Conservation (phyloP, 2,329 filamentous ascomycete species). For the Phialocephala subalpina region DNA sequence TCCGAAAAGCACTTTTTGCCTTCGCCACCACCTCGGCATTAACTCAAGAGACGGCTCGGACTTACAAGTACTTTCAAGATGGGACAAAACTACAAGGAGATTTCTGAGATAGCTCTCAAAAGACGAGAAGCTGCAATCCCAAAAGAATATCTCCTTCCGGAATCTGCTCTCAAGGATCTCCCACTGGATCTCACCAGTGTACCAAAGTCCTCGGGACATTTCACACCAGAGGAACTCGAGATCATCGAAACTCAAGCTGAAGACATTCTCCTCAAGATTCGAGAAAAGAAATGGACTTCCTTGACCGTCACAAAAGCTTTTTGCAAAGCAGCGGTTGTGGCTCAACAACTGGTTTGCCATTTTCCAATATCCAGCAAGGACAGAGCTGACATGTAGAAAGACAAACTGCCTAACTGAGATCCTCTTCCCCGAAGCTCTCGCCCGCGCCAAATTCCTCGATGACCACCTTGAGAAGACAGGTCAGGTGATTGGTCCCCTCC, state of each 20-base stretch:
- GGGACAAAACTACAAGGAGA: conserved; percentile 47
- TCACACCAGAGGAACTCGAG: conserved; percentile 53
- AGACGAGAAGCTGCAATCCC: conserved; percentile 43
- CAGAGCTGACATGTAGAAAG: conserved; percentile 43
- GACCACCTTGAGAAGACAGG: conserved; percentile 53
- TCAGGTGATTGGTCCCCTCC: conserved; percentile 47
- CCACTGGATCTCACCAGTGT: conserved; percentile 39
- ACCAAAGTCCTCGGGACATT: conserved; percentile 39
- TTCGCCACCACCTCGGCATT: not conserved
- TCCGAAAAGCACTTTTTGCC: not conserved
- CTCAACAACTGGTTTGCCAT: conserved; percentile 58
- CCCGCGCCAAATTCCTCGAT: conserved; percentile 60
- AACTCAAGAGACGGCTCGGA: not conserved
- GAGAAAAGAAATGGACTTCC: conserved; percentile 54
- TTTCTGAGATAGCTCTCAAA: conserved; percentile 47
- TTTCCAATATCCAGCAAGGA: not conserved
- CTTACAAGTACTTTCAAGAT: conserved; percentile 31
- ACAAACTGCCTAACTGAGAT: conserved; percentile 68
- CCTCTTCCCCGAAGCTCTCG: conserved; percentile 61
- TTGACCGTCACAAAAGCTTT: conserved; percentile 60
- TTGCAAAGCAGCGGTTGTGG: conserved; percentile 61
- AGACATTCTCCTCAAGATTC: conserved; percentile 46
- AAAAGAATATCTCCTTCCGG: conserved; percentile 42
- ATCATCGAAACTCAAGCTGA: conserved; percentile 52
- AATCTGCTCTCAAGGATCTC: conserved; percentile 31